A percentile compares a stretch with the other conserved stretches of the same genome.
Evolutionary conservation across 805 yeast genomes (phyloP).

Genomic region (Alloascoidea africana): DNA sequence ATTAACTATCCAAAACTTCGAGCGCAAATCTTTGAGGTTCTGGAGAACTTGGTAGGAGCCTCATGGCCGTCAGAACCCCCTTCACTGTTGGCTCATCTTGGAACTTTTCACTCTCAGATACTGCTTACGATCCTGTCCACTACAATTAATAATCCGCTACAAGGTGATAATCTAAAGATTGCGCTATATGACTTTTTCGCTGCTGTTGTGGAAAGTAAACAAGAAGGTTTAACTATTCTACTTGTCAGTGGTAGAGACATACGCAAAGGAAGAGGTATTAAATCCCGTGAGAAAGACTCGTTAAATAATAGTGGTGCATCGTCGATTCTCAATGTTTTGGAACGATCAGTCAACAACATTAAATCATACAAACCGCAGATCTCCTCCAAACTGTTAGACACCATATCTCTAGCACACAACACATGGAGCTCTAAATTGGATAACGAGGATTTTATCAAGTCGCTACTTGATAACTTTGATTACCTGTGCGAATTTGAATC

Average conservation of each 20-base stretch:
- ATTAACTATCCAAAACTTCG: slow-evolving; percentile 32
- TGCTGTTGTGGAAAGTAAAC: slow-evolving; percentile 53
- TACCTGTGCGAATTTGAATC: slow-evolving; percentile 19
- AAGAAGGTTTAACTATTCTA: slow-evolving; percentile 62
- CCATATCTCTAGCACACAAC: slow-evolving; percentile 60
- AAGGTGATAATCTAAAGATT: slow-evolving; percentile 35
- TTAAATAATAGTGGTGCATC: slow-evolving; percentile 6
- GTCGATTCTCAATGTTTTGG: slow-evolving; percentile 41
- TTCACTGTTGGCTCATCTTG: slow-evolving; percentile 70
- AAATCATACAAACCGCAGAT: background rate
- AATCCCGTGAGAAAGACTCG: background rate
- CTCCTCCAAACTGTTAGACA: slow-evolving; percentile 21
- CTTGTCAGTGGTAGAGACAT: slow-evolving; percentile 29
- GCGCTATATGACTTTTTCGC: slow-evolving; percentile 49
- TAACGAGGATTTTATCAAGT: slow-evolving; percentile 22
- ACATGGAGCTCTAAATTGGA: slow-evolving; percentile 56
- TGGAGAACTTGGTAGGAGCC: slow-evolving; percentile 42
- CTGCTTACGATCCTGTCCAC: slow-evolving; percentile 43
- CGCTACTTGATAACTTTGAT: slow-evolving; percentile 14
- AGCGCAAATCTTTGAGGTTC: slow-evolving; percentile 32
- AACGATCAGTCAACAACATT: slow-evolving; percentile 10
- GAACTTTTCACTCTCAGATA: slow-evolving; percentile 42
- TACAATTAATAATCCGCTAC: slow-evolving; percentile 44
- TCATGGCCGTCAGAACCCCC: slow-evolving; percentile 35
- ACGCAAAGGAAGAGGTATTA: slow-evolving; percentile 3